Conservation (phyloP, 106 monocot species). For the Phalaenopsis equestris region DNA sequence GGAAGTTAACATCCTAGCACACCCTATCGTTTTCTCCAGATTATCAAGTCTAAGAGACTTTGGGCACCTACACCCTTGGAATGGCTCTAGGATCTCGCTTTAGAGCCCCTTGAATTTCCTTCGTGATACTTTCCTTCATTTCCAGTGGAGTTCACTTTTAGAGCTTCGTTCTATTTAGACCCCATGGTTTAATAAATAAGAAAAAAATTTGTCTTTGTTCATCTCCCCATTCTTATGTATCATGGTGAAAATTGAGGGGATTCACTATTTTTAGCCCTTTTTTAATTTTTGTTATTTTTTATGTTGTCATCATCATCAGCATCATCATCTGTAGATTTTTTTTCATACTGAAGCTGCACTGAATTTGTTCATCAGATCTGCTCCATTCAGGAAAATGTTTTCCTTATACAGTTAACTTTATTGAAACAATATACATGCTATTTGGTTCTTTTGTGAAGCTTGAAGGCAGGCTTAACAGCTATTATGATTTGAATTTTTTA, state of each 20-base stretch:
- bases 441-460: not conserved
- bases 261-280: not conserved
- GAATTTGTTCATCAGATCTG: not conserved
- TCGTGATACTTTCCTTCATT: too few species aligned
- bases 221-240: not conserved
- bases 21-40: too few species aligned
- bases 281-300: not conserved
- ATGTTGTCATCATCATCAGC: not conserved
- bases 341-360: not conserved
- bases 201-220: not conserved
- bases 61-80: too few species aligned
- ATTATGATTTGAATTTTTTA: not conserved
- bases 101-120: too few species aligned
- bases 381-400: not conserved
- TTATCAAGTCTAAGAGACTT: too few species aligned
- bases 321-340: not conserved
- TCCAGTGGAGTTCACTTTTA: too few species aligned
- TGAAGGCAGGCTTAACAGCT: not conserved
- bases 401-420: not conserved
- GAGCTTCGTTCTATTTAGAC: too few species aligned
- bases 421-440: not conserved
- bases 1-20: too few species aligned
- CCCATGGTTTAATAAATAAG: not conserved
- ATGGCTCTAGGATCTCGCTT: too few species aligned
- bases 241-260: not conserved